Evolutionary conservation across 257 asterid species (phyloP).

Genomic region (Echium plantagineum): DNA sequence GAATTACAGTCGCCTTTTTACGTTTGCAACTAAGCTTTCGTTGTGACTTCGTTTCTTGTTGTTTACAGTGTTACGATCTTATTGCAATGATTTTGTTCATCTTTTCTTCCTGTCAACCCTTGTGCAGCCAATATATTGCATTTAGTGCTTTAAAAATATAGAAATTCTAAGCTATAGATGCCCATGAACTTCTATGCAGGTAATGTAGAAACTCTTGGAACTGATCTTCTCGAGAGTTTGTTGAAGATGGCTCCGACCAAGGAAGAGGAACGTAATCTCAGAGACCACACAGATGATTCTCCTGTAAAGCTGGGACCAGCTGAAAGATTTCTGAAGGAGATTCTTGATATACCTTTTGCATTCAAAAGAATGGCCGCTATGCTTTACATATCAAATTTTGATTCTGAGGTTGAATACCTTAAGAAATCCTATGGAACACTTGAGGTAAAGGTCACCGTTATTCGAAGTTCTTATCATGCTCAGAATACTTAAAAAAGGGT

Average conservation of each 20-base stretch:
- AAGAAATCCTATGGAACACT: conserved; percentile 18
- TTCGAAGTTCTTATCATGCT: too few species aligned
- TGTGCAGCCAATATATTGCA: too few species aligned
- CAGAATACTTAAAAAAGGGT: too few species aligned
- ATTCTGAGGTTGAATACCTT: conserved; percentile 19
- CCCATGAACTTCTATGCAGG: conserved; percentile 8
- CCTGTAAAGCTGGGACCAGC: conserved; percentile 20
- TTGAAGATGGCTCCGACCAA: conserved; percentile 22
- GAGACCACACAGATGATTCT: conserved; percentile 20
- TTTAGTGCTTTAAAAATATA: too few species aligned
- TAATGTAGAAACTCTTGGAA: conserved; percentile 18
- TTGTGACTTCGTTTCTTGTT: too few species aligned
- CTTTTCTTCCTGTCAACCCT: too few species aligned
- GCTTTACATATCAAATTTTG: conserved; percentile 19
- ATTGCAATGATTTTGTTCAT: too few species aligned
- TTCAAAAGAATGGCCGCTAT: conserved; percentile 18
- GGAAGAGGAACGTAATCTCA: conserved; percentile 20
- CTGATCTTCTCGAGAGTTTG: conserved; percentile 21
- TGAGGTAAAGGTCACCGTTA: conserved; percentile 10
- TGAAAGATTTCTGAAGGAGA: conserved; percentile 18
- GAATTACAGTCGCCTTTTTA: too few species aligned
- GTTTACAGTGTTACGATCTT: too few species aligned
- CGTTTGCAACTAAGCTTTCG: too few species aligned
- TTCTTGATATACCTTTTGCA: conserved; percentile 23
- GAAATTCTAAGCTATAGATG: not conserved